Conservation (phyloP, 2,329 filamentous ascomycete species). For the Trichoderma endophyticum region DNA sequence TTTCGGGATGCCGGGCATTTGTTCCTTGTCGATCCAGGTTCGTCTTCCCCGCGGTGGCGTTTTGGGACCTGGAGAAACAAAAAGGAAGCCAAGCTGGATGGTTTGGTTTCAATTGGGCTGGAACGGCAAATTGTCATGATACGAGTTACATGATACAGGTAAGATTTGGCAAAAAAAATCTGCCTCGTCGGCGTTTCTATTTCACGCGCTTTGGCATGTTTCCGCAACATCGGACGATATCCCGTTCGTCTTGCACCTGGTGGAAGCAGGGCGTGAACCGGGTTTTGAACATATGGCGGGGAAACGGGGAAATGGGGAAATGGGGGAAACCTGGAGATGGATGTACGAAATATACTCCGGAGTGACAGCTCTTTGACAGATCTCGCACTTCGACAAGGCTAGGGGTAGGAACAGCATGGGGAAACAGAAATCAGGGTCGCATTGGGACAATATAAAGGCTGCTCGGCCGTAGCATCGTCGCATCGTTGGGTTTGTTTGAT, state of each 20-base stretch:
- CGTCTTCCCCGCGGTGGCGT: constrained; percentile 9
- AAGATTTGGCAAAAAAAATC: background rate
- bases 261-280: background rate
- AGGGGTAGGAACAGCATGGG: background rate
- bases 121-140: constrained; percentile 9
- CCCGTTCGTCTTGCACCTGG: background rate
- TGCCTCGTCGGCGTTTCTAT: constrained; percentile 7
- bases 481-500: background rate
- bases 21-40: background rate
- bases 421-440: background rate
- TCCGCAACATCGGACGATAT: background rate
- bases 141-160: background rate
- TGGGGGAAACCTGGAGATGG: constrained; percentile 13
- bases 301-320: constrained; percentile 18
- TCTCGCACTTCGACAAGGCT: background rate
- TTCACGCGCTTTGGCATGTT: background rate
- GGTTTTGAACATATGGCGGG: constrained; percentile 12
- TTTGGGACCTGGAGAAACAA: background rate
- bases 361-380: constrained; percentile 13
- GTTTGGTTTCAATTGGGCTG: background rate
- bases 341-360: constrained; percentile 8
- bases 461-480: constrained; percentile 1
- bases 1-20: background rate
- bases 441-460: background rate
- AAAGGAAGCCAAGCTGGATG: background rate